Conservation (phyloP, 2,329 filamentous ascomycete genomes). For the Pleurostoma richardsiae region DNA sequence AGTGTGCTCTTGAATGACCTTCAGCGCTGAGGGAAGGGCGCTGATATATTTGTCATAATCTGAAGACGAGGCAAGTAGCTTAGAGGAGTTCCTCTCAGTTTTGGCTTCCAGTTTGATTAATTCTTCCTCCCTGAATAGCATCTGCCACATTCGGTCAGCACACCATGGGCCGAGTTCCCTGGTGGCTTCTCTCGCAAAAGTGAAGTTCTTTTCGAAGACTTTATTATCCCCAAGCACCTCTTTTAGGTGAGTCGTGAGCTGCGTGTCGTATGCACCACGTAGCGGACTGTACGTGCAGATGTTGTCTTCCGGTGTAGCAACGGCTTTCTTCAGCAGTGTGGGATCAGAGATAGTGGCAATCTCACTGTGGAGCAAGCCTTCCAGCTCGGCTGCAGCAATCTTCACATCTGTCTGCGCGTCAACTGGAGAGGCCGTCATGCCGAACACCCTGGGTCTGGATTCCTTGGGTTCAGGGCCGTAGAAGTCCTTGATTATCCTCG, state of each 20-base stretch:
- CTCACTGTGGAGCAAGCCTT: constrained; percentile 70
- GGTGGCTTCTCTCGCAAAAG: constrained; percentile 53
- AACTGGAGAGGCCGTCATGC: constrained; percentile 95
- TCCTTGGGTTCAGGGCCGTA: constrained; percentile 51
- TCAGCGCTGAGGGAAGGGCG: constrained; percentile 53
- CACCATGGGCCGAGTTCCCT: constrained; percentile 77
- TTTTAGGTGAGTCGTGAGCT: constrained; percentile 55
- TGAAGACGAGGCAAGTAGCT: constrained; percentile 13
- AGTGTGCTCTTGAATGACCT: constrained; percentile 46
- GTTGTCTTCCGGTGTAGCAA: constrained; percentile 56
- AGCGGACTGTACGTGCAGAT: constrained; percentile 51
- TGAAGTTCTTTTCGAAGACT: constrained; percentile 52
- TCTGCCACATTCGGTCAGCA: constrained; percentile 74
- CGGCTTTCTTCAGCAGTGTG: constrained; percentile 50
- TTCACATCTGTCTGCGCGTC: constrained; percentile 73
- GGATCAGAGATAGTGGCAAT: constrained; percentile 68
- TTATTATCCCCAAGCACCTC: constrained; percentile 31
- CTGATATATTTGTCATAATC: constrained; percentile 46
- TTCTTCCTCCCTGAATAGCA: constrained; percentile 60
- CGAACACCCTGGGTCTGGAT: constrained; percentile 71
- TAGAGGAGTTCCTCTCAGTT: constrained; percentile 25
- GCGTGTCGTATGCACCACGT: constrained; percentile 51
- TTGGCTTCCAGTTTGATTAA: constrained; percentile 55
- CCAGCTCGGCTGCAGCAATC: constrained; percentile 67
- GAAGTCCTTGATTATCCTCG: constrained; percentile 82